Conservation (phyloP, 169 alveolate genomes). For the Eimeria praecox region DNA sequence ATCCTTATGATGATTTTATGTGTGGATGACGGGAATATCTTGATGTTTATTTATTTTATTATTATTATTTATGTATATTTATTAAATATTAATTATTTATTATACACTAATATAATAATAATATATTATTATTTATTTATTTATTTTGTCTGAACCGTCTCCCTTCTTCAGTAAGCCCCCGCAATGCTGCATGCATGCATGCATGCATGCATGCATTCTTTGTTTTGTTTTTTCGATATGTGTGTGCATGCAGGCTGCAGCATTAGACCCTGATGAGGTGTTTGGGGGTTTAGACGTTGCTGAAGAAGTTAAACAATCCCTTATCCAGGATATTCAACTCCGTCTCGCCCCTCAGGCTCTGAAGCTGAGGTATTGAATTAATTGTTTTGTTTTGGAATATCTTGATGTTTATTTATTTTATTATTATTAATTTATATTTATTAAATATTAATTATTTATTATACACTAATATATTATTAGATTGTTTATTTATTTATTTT, state of each 20-base stretch:
- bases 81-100: no score
- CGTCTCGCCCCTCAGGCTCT: conserved; percentile 95
- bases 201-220: background rate
- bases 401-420: background rate
- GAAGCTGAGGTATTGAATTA: conserved; percentile 87
- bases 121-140: no score
- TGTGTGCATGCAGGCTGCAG: conserved; percentile 89
- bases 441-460: background rate
- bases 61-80: no score
- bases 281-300: conserved; percentile 93
- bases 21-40: no score
- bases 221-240: background rate
- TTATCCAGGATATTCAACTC: conserved; percentile 89
- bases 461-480: no score
- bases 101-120: no score
- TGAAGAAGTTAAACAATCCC: conserved; percentile 91
- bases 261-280: conserved; percentile 94
- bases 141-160: background rate
- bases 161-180: background rate
- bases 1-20: no score
- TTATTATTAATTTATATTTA: background rate
- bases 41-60: no score
- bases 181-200: background rate
- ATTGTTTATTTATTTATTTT: no score
- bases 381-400: background rate